These are phyloP conservation scores for Camellia lanceoleosa DNA, from an alignment of 148 eudicot species.

Conservation along the genomic window DNA sequence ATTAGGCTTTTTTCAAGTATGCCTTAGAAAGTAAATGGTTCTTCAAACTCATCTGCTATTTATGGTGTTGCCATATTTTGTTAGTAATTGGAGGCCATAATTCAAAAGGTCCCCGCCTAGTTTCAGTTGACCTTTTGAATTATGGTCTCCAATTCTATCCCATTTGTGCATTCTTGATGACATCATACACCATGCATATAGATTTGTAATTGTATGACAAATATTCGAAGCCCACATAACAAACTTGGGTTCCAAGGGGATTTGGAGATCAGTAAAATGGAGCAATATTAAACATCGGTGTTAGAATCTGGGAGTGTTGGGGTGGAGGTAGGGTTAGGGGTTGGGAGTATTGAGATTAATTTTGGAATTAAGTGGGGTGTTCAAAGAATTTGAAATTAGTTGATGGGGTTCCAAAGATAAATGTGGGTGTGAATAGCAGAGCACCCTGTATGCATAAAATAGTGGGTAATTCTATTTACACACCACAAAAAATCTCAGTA, in stretches of 20 bases:
- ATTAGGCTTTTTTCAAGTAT: not conserved
- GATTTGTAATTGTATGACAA: not conserved
- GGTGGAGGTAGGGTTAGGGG: not conserved
- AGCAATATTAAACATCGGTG: not conserved
- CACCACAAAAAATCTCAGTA: too few relatives aligned
- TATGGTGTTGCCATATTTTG: not conserved
- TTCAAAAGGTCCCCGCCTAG: not conserved
- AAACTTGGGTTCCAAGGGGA: not conserved
- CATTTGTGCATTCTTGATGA: not conserved
- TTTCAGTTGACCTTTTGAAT: not conserved
- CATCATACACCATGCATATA: not conserved
- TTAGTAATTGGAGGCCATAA: not conserved
- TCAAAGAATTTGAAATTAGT: too few relatives aligned
- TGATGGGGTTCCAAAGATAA: too few relatives aligned
- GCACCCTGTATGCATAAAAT: too few relatives aligned
- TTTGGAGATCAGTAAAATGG: not conserved
- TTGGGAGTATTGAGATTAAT: not conserved
- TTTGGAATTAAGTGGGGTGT: not conserved
- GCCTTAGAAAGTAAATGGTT: not conserved
- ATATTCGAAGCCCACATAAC: not conserved
- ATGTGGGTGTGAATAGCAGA: too few relatives aligned
- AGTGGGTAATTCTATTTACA: too few relatives aligned
- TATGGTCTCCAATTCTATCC: not conserved
- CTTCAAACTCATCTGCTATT: not conserved
- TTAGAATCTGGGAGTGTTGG: not conserved